Percentiles rank a stretch among this genome's conserved stretches.
These are phyloP conservation scores for Artemisia argyi DNA, from an alignment of 129 eudicot genomes.

Conservation along the genomic window DNA sequence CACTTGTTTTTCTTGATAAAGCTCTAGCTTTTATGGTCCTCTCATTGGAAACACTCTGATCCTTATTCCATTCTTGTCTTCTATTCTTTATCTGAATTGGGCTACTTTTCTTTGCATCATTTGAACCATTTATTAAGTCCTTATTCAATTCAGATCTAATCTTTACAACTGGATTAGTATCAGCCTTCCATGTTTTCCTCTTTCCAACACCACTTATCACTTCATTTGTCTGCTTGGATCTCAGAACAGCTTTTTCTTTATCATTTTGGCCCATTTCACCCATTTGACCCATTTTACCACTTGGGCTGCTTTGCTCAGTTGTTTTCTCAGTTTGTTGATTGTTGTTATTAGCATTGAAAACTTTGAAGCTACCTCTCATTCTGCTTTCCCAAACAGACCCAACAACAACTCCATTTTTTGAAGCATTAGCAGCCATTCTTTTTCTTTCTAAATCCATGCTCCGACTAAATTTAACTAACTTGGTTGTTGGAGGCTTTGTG, in stretches of 20 bases:
- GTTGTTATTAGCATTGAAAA: constrained; percentile 44
- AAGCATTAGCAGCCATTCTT: constrained; percentile 32
- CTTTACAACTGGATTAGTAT: constrained; percentile 47
- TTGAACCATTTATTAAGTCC: constrained; percentile 35
- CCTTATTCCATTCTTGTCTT: constrained; percentile 37
- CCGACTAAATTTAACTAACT: constrained; percentile 14
- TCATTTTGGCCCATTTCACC: constrained; percentile 21
- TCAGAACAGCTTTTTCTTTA: constrained; percentile 33
- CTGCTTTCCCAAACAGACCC: constrained; percentile 89
- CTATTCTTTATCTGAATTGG: constrained; percentile 44
- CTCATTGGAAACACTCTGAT: constrained; percentile 29
- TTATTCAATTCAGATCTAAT: constrained; percentile 48
- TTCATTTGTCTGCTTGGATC: constrained; percentile 45
- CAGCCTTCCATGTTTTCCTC: constrained; percentile 87
- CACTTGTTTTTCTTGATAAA: constrained; percentile 33
- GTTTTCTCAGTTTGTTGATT: constrained; percentile 23
- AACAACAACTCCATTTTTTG: constrained; percentile 44
- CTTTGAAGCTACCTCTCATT: constrained; percentile 74
- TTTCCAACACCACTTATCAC: constrained; percentile 45
- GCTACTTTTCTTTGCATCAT: constrained; percentile 50
- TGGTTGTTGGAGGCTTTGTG: constrained; percentile 45
- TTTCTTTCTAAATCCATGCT: constrained; percentile 53
- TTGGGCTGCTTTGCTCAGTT: background rate
- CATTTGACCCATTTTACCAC: constrained; percentile 11
- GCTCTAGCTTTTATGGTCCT: constrained; percentile 27